Conservation (phyloP, 1,139 yeast genomes). For the Pichia sp. region DNA sequence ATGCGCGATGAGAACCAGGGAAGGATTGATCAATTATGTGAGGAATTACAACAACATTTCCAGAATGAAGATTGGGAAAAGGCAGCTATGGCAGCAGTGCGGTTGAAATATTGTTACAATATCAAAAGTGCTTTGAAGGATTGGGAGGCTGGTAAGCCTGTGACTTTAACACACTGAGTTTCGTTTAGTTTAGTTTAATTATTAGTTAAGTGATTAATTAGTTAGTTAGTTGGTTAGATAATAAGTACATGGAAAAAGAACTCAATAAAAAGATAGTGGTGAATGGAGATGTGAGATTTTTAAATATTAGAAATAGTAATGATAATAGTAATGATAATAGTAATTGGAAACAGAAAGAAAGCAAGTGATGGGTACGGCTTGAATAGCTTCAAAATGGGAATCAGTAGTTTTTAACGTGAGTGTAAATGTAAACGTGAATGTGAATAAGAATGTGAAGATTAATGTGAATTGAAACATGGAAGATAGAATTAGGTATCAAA, state of each 20-base stretch:
- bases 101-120: slow-evolving; percentile 79
- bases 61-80: slow-evolving; percentile 37
- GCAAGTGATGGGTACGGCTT: slow-evolving; percentile 54
- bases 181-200: slow-evolving; percentile 24
- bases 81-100: slow-evolving; percentile 62
- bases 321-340: slow-evolving; percentile 69
- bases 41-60: slow-evolving; percentile 32
- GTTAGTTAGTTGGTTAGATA: background rate
- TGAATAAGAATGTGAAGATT: slow-evolving; percentile 26
- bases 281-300: no score
- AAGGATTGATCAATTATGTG: slow-evolving; percentile 40
- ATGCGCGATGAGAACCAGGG: slow-evolving; percentile 49
- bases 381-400: slow-evolving; percentile 42
- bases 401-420: slow-evolving; percentile 61
- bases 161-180: slow-evolving; percentile 50
- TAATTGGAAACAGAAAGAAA: slow-evolving; percentile 38
- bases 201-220: slow-evolving; percentile 27
- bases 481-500: no score
- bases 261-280: slow-evolving; percentile 39
- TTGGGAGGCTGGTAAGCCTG: slow-evolving; percentile 69
- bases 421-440: slow-evolving; percentile 48
- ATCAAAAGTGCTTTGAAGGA: slow-evolving; percentile 67
- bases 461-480: slow-evolving; percentile 9
- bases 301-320: slow-evolving; percentile 15
- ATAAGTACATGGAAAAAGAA: slow-evolving; percentile 33